These are phyloP conservation scores for Isabelozyma heimii DNA, from an alignment of 805 yeast genomes.

Conservation along the genomic window DNA sequence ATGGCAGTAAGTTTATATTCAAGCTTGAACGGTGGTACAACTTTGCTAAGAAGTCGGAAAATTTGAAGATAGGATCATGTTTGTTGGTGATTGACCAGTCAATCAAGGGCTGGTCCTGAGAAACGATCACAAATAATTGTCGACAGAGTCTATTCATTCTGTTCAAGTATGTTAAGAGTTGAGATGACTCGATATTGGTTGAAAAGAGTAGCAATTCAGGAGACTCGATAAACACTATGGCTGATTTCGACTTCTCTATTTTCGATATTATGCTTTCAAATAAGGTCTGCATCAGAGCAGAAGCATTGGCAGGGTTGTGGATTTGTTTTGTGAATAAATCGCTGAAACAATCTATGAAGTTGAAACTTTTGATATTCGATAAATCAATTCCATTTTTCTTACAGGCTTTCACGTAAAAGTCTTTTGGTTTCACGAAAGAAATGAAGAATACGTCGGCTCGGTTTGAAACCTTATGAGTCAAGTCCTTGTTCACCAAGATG, in stretches of 20 bases:
- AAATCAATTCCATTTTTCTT: slow-evolving; percentile 40
- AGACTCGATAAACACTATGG: slow-evolving; percentile 41
- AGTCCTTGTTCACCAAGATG: slow-evolving; percentile 35
- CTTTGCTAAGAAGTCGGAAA: slow-evolving; percentile 46
- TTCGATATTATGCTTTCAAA: slow-evolving; percentile 14
- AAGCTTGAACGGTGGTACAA: slow-evolving; percentile 50
- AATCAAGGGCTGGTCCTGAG: slow-evolving; percentile 37
- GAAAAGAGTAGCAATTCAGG: slow-evolving; percentile 47
- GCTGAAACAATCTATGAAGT: slow-evolving; percentile 46
- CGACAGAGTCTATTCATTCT: slow-evolving; percentile 29
- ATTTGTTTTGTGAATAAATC: slow-evolving; percentile 39
- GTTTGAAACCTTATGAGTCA: slow-evolving; percentile 11
- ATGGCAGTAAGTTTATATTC: slow-evolving; percentile 59
- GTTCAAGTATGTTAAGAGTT: slow-evolving; percentile 30
- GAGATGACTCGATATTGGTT: slow-evolving; percentile 34
- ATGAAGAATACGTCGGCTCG: slow-evolving; percentile 32
- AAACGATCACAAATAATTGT: slow-evolving; percentile 32
- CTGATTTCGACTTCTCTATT: slow-evolving; percentile 3
- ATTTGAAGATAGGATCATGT: slow-evolving; percentile 36
- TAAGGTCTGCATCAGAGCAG: slow-evolving; percentile 8
- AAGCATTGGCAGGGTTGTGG: slow-evolving; percentile 16
- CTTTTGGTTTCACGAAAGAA: slow-evolving; percentile 33
- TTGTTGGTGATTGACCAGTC: slow-evolving; percentile 20
- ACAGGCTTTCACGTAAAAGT: slow-evolving; percentile 30
- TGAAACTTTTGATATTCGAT: slow-evolving; percentile 20